Evolutionary conservation across 2,329 filamentous ascomycete species (phyloP), one percentile per base, ranked within the genome.

Genomic region (Pseudogymnoascus sp.): DNA sequence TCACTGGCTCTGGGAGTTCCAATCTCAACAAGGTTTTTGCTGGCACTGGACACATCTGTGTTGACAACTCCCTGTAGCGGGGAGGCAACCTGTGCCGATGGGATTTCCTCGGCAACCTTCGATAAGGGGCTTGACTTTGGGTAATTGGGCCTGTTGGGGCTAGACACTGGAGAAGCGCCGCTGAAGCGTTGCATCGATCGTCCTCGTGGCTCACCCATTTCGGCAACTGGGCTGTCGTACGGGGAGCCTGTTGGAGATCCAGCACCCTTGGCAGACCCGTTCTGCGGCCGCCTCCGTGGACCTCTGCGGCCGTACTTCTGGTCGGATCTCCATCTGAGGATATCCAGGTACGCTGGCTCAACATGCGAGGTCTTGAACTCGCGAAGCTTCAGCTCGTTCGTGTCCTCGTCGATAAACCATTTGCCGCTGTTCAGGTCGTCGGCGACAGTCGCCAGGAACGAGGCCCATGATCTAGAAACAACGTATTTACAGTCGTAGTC

Each of bases 401-500:
- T 90, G 14, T 99, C 94, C 70, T 99, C 94, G 66, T 97, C 92
- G 60, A 99, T 89, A 69, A 85, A 89, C 79, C 91, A 92, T 74
- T 96, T 95, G 65, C 90, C 89, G 67, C 90, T 94, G 76, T 83
- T 85, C 69, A 99, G 78, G 70, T 99, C 94, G 70, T 99, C 94
- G 30, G 94, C 91, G 6, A 97, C 83, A 32, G 86, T 83, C 58
- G 91, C 91, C 18, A 99, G 76, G 71, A 99, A 92, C 8, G 88
- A 83, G 14, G 86, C 84, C 94, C 94, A 99, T 1, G 93, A 97
- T 64, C 90, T 86, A 30, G 94, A 90, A 61, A 99, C 83, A 6
- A 99, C 94, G 71, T 96, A 99, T 77, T 99, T 99, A 75, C 90
- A 96, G 72, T 99, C 94, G 75, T 96, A 99, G 76, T 99, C 94